Base-by-base conservation (phyloP, 108 stramenopile genomes). In the Nitzschia palea region DNA sequence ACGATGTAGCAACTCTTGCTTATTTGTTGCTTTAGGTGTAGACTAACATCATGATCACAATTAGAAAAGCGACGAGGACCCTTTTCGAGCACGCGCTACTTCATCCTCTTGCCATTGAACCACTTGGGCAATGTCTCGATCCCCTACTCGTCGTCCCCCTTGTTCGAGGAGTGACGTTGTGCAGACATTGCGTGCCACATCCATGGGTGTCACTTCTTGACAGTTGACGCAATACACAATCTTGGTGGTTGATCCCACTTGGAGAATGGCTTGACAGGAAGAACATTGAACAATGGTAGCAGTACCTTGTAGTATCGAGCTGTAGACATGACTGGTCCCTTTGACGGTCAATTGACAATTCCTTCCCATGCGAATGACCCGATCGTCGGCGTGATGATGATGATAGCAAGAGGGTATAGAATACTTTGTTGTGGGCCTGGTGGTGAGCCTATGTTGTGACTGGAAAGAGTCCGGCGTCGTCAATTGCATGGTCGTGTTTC, bases 211-310 rank as follows among this genome's bases (percentile, higher is more conserved):
- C 2, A 66, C 65, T 40, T 66, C 33, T 31, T 53, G 35, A 29
- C 65, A 66, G n/a, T 40, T 9, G 2, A 29, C 36, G 27, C 65
- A 66, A 66, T 44, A 66, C 5, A 66, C 1, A 4, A 54, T 2
- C 25, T 66, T 66, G 32, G 65, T 52, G 1, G 65, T 54, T 10
- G 31, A 22, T 12, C 52, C 65, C 6, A 66, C 52, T 40, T 66
- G 65, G 9, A 66, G 35, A 25, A 66, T 54, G 22, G 65, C 52
- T 25, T 35, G 25, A 30, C 65, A 66, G 18, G 65, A 40, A 26
- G 65, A 40, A 29, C 65, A 66, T 31, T 66, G 65, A 1, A 66
- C 65, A 40, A 66, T 52, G 1, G 25, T 66, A 26, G 65, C 65
- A 1, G 27, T 17, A 1, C 65, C 65, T 12, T 36, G 34, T 31